Base-by-base conservation (phyloP, 352 stramenopile species). In the Phytophthora hybrid region DNA sequence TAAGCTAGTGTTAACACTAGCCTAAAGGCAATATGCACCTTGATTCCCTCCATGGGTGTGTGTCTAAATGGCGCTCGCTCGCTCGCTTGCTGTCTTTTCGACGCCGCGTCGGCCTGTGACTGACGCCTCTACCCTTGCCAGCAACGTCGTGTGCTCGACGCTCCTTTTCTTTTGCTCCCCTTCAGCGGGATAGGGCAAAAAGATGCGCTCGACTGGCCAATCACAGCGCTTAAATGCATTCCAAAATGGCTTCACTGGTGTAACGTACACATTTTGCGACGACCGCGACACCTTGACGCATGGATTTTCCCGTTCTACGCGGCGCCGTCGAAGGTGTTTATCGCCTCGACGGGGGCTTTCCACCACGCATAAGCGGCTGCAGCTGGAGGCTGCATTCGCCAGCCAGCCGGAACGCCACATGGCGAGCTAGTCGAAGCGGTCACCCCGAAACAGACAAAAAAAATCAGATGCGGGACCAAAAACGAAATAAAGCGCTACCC, bases 21-120 rank as follows among this genome's bases (percentile, higher is more conserved):
- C 3, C 32, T 26, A 59, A 41, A 32, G 41, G 49, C 44, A 44
- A 18, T 34, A 44, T 47, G 60, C 61, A 89, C 83, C 80, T 91
- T 91, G 57, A 91, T 84, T 49, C 83, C 83, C 66, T 89, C 83
- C 81, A 89, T 91, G 66, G 49, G 32, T 49, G 41, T 21, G n/a
- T 54, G 4, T 54, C 47, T 44, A 44, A 18, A 44, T 44, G n/a
- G 47, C 23, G 55, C 10, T 10, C 37, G 37, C 37, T 44, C 37
- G 37, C 37, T 44, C 14, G 37, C 26, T 34, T 31, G 47, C 23
- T 26, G 61, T 34, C 31, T 11, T 14, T 59, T 58, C 62, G 61
- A 73, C 34, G 53, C 63, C 47, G 47, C 47, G n/a, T 54, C 47
- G 47, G 47, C 41, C 41, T 23, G 14, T 21, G 47, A 68, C 51